A percentile compares a stretch with the other conserved stretches of the same genome.
phyloP scores from a whole-genome alignment of 495 filamentous ascomycete species.

The Elaphomyces granulatus region DNA sequence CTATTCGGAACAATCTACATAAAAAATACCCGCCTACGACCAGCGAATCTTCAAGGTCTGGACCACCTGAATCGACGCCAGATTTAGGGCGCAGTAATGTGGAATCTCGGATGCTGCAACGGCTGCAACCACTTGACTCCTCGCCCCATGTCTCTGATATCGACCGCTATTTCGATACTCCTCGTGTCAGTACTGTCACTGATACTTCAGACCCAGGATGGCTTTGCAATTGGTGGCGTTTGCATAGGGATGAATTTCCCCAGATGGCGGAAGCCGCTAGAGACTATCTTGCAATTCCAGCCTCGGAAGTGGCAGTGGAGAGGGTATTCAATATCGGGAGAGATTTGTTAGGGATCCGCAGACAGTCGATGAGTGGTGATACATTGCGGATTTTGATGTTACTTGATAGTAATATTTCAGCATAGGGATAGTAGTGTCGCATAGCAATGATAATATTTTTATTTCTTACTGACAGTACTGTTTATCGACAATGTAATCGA shows the following conservation, averaged over 20 bases:
- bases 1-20: background rate
- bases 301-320: constrained; percentile 4
- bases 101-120: constrained; percentile 1
- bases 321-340: constrained; percentile 2
- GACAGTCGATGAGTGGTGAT: constrained; percentile 6
- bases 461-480: no score
- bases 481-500: no score
- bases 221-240: constrained; percentile 7
- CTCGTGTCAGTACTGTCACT: background rate
- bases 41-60: no score
- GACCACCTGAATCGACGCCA: no score
- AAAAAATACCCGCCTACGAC: constrained; percentile 2
- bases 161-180: constrained; percentile 4
- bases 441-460: no score
- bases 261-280: constrained; percentile 7
- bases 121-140: background rate
- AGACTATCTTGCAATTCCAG: constrained; percentile 6
- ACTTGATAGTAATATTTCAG: constrained; percentile 1
- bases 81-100: background rate
- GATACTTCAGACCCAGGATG: constrained; percentile 1
- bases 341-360: constrained; percentile 6
- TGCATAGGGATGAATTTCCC: constrained; percentile 2
- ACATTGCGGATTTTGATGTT: constrained; percentile 7
- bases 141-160: constrained; percentile 4
- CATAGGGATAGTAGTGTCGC: no score